These are phyloP conservation scores for Helenozyma rhizophorensis DNA, from an alignment of 805 yeast genomes.

Conservation along the genomic window DNA sequence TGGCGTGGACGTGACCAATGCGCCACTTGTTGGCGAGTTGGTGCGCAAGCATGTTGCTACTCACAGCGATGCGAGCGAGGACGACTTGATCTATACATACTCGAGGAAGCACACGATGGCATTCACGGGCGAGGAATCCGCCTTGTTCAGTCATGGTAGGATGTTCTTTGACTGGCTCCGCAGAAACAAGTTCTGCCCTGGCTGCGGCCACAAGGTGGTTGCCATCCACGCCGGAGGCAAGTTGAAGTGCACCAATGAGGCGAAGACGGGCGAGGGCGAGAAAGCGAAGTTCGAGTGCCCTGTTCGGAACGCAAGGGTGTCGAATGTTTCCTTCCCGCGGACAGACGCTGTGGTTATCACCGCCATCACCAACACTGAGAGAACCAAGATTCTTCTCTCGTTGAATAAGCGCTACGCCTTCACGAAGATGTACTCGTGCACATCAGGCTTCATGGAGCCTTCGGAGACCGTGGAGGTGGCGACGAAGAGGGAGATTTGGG, in stretches of 20 bases:
- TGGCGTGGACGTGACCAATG: conserved; percentile 53
- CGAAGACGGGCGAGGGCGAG: conserved; percentile 2
- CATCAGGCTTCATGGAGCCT: conserved; percentile 96
- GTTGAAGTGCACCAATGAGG: conserved; percentile 15
- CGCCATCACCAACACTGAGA: conserved; percentile 62
- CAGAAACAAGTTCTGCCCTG: conserved; percentile 75
- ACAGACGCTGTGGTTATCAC: conserved; percentile 87
- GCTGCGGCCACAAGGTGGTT: conserved; percentile 67
- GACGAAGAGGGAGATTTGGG: conserved; percentile 87
- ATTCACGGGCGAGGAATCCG: conserved; percentile 45
- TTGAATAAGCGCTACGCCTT: conserved; percentile 57
- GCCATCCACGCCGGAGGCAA: conserved; percentile 65
- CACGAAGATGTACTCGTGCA: conserved; percentile 65
- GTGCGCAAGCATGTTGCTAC: conserved; percentile 21
- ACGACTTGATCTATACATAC: conserved; percentile 21
- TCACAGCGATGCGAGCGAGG: conserved; percentile 14
- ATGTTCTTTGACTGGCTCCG: conserved; percentile 83
- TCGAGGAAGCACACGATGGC: conserved; percentile 35
- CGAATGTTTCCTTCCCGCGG: conserved; percentile 85
- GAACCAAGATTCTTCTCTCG: conserved; percentile 64
- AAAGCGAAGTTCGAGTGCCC: conserved; percentile 28
- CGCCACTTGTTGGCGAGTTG: conserved; percentile 38
- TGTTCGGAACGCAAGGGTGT: conserved; percentile 41
- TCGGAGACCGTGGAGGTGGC: conserved; percentile 89
- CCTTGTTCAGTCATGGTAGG: conserved; percentile 73